phyloP scores from a whole-genome alignment of 352 stramenopile species.

The Phytophthora fragariae region DNA sequence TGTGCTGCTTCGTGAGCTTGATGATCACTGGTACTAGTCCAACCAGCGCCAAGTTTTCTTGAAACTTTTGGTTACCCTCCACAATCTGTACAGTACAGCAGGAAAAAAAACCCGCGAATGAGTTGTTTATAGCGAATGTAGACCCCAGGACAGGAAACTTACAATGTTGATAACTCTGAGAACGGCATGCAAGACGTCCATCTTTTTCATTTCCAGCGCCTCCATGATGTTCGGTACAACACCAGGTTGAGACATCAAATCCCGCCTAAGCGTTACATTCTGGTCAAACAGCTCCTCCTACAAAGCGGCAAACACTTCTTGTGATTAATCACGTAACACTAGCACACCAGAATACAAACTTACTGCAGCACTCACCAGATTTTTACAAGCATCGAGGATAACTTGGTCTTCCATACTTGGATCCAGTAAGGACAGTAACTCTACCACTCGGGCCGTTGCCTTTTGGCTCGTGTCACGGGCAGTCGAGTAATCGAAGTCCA shows the following conservation, averaged over 20 bases:
- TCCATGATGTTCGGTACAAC: slow-evolving; percentile 95
- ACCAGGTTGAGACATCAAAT: slow-evolving; percentile 92
- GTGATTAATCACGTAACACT: not conserved
- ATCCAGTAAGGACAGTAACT: slow-evolving; percentile 79
- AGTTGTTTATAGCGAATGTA: not conserved
- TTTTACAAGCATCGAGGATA: slow-evolving; percentile 81
- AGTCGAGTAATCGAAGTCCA: slow-evolving; percentile 85
- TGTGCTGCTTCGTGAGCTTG: slow-evolving; percentile 79
- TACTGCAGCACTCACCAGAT: slow-evolving; percentile 49
- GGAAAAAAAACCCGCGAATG: slow-evolving; percentile 1
- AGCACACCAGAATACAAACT: not conserved
- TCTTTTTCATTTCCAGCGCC: slow-evolving; percentile 92
- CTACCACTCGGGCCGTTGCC: slow-evolving; percentile 74
- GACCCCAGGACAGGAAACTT: not conserved
- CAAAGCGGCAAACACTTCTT: not conserved
- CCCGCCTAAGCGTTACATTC: slow-evolving; percentile 71
- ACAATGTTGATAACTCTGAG: slow-evolving; percentile 90
- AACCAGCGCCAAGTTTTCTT: slow-evolving; percentile 92
- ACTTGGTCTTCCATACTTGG: slow-evolving; percentile 90
- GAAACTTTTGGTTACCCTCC: slow-evolving; percentile 90
- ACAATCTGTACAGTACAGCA: slow-evolving; percentile 66
- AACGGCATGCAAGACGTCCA: slow-evolving; percentile 86
- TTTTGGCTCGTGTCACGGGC: slow-evolving; percentile 81
- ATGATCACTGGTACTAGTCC: slow-evolving; percentile 93
- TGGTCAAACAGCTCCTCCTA: slow-evolving; percentile 85